Conservation (phyloP, 1,284 basidiomycete species). For the Afroboletus lepidellus region DNA sequence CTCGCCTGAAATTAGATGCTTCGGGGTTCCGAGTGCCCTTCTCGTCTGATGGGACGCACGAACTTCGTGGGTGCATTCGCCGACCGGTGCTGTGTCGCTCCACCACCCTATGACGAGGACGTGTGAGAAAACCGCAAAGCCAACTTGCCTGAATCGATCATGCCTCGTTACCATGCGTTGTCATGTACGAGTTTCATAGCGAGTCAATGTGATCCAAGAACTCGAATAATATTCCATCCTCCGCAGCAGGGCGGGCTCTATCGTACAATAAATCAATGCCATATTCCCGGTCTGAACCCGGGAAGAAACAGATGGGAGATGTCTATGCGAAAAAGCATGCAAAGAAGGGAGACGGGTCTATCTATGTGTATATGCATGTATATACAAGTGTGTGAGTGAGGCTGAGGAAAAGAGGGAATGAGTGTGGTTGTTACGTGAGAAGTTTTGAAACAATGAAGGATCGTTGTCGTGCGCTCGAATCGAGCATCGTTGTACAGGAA, state of each 20-base stretch:
- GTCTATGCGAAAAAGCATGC: conserved; percentile 33
- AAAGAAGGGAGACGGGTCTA: conserved; percentile 24
- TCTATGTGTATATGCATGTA: conserved; percentile 41
- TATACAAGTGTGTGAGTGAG: conserved; percentile 38
- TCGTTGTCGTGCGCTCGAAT: conserved; percentile 24
- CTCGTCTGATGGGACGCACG: conserved; percentile 13
- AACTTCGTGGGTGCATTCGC: conserved; percentile 7
- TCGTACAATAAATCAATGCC: conserved; percentile 38
- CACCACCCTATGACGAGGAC: background rate
- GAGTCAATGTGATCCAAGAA: conserved; percentile 24
- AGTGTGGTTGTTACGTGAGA: conserved; percentile 27
- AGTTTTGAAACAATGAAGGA: conserved; percentile 17
- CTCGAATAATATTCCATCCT: conserved; percentile 36
- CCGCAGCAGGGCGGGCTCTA: conserved; percentile 23
- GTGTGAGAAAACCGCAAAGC: background rate
- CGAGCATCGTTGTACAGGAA: conserved; percentile 14
- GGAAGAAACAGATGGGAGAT: conserved; percentile 13
- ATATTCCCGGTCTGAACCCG: conserved; percentile 22
- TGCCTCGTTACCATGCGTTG: conserved; percentile 20
- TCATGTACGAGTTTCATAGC: conserved; percentile 14
- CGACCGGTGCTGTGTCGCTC: background rate
- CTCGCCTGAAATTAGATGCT: background rate
- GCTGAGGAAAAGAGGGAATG: conserved; percentile 18
- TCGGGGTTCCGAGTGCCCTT: conserved; percentile 1
- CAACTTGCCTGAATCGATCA: background rate